Evolutionary conservation across 768 basidiomycete species (phyloP).

Genomic region (Mrakia gelida): DNA sequence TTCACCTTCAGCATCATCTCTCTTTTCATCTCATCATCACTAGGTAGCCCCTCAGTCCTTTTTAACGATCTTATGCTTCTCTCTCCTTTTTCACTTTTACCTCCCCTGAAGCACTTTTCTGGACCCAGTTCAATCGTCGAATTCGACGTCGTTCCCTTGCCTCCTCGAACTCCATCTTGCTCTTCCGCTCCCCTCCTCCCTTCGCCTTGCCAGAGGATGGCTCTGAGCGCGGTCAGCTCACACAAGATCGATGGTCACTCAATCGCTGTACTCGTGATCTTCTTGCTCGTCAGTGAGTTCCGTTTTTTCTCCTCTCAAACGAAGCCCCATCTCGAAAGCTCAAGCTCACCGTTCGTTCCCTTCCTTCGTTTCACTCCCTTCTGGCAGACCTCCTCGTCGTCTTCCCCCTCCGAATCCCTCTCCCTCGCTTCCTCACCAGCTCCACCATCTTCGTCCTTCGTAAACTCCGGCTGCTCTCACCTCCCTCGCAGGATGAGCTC

Average conservation of each 20-base stretch:
- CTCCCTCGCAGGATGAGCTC: conserved; percentile 8
- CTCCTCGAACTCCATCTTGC: not conserved
- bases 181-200: not conserved
- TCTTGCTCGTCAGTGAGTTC: conserved; percentile 46
- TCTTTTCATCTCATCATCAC: no score
- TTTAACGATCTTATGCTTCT: no score
- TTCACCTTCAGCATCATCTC: no score
- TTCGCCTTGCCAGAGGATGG: not conserved
- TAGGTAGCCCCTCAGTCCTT: no score
- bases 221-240: not conserved
- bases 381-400: conserved; percentile 44
- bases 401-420: conserved; percentile 43
- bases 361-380: not conserved
- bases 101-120: no score
- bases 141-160: no score
- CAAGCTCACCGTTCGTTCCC: not conserved
- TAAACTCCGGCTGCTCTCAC: conserved; percentile 8
- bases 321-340: no score
- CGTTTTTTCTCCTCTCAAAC: not conserved
- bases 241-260: conserved; percentile 33
- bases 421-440: conserved; percentile 36
- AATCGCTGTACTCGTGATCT: conserved; percentile 46
- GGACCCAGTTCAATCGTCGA: no score
- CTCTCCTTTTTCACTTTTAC: no score
- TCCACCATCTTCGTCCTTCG: conserved; percentile 5